Conservation (phyloP, 1,284 basidiomycete species). For the Earliella scabrosa region DNA sequence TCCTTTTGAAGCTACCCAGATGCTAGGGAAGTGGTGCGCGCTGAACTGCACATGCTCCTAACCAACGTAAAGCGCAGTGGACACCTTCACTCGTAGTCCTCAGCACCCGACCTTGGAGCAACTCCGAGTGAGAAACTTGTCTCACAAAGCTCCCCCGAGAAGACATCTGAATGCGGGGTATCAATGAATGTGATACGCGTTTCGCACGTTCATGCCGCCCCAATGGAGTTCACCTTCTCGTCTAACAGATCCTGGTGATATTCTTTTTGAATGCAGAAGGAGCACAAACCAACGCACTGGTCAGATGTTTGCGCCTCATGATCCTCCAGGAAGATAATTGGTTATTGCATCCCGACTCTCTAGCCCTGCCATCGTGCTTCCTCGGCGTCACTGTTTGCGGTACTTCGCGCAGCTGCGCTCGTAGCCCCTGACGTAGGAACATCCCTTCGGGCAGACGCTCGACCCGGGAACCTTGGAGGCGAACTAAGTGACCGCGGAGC, state of each 20-base stretch:
- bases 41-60: background rate
- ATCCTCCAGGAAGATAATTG: slow-evolving; percentile 19
- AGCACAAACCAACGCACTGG: slow-evolving; percentile 9
- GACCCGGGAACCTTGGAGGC: too few relatives aligned
- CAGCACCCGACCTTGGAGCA: too few relatives aligned
- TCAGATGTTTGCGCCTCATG: slow-evolving; percentile 31
- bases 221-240: slow-evolving; percentile 11
- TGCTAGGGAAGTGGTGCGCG: background rate
- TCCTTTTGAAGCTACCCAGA: background rate
- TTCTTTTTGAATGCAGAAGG: slow-evolving; percentile 23
- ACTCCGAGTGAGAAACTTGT: background rate
- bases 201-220: slow-evolving; percentile 22
- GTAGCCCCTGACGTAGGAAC: slow-evolving; percentile 5
- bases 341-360: slow-evolving; percentile 18
- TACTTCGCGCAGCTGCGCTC: background rate
- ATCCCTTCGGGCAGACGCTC: too few relatives aligned
- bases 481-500: background rate
- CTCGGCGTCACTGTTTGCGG: background rate
- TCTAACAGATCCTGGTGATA: slow-evolving; percentile 15
- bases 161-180: slow-evolving; percentile 17
- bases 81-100: too few relatives aligned
- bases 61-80: background rate
- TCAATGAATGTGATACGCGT: slow-evolving; percentile 11
- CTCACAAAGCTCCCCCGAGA: slow-evolving; percentile 7
- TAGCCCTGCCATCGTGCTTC: background rate